Percentiles rank a stretch among this genome's conserved stretches.
Conservation (phyloP, 352 stramenopile species). For the Phytophthora meadii region DNA sequence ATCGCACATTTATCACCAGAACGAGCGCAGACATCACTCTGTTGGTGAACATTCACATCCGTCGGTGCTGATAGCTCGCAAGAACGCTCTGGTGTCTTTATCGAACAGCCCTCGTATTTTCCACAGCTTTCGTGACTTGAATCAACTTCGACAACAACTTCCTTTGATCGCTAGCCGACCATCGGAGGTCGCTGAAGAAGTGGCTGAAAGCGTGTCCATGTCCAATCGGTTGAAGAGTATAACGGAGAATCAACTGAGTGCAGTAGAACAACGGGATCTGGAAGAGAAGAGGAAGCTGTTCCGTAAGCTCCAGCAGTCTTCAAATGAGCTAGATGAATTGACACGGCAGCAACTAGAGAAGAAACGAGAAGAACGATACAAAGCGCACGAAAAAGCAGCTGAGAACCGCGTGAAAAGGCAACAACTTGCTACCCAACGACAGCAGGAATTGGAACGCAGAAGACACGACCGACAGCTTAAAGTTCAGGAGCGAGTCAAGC, state of each 20-base stretch:
- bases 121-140: constrained; percentile 51
- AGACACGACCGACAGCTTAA: constrained; percentile 29
- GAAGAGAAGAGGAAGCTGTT: constrained; percentile 44
- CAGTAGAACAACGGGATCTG: constrained; percentile 19
- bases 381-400: constrained; percentile 41
- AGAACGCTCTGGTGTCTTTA: constrained; percentile 36
- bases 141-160: constrained; percentile 50
- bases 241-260: constrained; percentile 14
- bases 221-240: constrained; percentile 6
- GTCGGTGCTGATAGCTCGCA: constrained; percentile 39
- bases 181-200: constrained; percentile 14
- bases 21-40: constrained; percentile 24
- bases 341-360: constrained; percentile 41
- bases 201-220: neutral
- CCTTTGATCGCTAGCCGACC: constrained; percentile 33
- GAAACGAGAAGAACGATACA: constrained; percentile 35
- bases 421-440: constrained; percentile 17
- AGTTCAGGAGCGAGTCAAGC: constrained; percentile 23
- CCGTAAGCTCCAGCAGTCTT: constrained; percentile 46
- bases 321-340: constrained; percentile 41
- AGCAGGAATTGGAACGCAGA: constrained; percentile 10
- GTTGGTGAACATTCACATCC: constrained; percentile 8
- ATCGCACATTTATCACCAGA: constrained; percentile 11
- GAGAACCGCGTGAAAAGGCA: constrained; percentile 40
- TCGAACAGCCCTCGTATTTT: constrained; percentile 40